A percentile compares a stretch with the other conserved stretches of the same genome.
Conservation (phyloP, 164 flowering plant species). For the Macadamia integrifolia region DNA sequence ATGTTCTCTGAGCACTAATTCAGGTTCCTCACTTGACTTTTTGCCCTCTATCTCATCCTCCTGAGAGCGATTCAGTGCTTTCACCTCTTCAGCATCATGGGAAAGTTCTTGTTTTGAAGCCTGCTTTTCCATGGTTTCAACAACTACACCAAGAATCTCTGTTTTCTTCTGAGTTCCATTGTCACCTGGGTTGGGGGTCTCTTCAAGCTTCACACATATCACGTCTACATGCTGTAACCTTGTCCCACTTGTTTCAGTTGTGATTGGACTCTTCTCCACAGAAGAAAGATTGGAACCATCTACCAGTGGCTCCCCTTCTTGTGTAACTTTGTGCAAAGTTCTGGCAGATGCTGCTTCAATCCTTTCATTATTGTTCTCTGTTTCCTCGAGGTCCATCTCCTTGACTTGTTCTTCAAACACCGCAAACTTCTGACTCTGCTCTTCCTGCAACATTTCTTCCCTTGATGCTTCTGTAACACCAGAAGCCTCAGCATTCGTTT, state of each 20-base stretch:
- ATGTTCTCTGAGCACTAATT: slow-evolving; percentile 6
- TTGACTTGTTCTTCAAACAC: neutral
- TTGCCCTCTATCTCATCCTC: too few species aligned
- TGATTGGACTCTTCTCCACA: neutral
- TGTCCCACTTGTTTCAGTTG: neutral
- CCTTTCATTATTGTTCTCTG: neutral
- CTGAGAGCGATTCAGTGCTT: neutral
- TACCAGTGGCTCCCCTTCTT: neutral
- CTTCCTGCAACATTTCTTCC: neutral
- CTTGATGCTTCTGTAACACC: neutral
- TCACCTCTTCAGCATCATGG: too few species aligned
- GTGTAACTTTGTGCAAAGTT: neutral
- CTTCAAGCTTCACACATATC: slow-evolving; percentile 10
- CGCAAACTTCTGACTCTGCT: neutral
- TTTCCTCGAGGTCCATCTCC: slow-evolving; percentile 1
- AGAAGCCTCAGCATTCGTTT: neutral
- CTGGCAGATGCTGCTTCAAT: too few species aligned
- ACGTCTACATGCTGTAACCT: slow-evolving; percentile 6
- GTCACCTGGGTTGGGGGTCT: slow-evolving; percentile 8
- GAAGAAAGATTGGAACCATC: neutral
- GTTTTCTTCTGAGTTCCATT: slow-evolving; percentile 1
- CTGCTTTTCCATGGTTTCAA: slow-evolving; percentile 9
- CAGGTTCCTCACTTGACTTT: neutral
- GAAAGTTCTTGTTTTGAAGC: slow-evolving; percentile 9
- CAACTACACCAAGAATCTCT: neutral